A percentile compares a stretch with the other conserved stretches of the same genome.
These are phyloP conservation scores for Leishmania lainsoni DNA, from an alignment of 208 protist genomes.

Conservation along the genomic window DNA sequence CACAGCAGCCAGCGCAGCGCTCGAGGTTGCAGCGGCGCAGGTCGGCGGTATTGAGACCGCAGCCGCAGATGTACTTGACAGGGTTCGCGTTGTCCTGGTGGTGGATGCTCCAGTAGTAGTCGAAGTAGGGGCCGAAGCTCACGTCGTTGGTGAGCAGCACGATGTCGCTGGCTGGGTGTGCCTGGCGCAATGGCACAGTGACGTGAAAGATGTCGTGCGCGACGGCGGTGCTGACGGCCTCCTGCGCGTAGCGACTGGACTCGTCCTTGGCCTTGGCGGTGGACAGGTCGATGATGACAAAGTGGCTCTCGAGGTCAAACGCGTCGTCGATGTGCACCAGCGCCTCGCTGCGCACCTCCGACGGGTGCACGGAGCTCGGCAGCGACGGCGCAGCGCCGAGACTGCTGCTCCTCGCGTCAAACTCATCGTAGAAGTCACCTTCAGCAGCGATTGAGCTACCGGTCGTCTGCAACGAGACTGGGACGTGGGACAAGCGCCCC, in stretches of 20 bases:
- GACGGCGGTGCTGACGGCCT: constrained; percentile 55
- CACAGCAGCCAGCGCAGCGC: constrained; percentile 65
- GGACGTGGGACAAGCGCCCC: not conserved
- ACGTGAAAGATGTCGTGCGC: constrained; percentile 75
- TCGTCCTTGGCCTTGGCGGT: constrained; percentile 61
- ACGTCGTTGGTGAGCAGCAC: constrained; percentile 78
- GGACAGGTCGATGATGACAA: constrained; percentile 79
- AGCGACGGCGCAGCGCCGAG: not conserved
- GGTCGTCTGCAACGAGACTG: not conserved
- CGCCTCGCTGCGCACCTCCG: constrained; percentile 6
- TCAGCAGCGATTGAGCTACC: not conserved
- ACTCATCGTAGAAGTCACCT: not conserved
- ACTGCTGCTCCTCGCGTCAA: not conserved
- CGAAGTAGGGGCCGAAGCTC: constrained; percentile 76
- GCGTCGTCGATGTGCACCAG: constrained; percentile 61
- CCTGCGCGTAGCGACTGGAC: constrained; percentile 61
- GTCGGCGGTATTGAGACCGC: constrained; percentile 72
- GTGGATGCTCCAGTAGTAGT: constrained; percentile 54
- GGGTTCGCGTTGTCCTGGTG: constrained; percentile 35
- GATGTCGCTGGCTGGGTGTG: constrained; percentile 71
- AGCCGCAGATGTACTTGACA: constrained; percentile 71
- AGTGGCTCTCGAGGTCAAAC: constrained; percentile 74
- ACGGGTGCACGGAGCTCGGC: not conserved
- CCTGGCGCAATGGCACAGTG: constrained; percentile 59
- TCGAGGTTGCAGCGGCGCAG: constrained; percentile 74